Base-by-base conservation (phyloP, 371 early-diverging fungal species). In the Blakeslea trispora region DNA sequence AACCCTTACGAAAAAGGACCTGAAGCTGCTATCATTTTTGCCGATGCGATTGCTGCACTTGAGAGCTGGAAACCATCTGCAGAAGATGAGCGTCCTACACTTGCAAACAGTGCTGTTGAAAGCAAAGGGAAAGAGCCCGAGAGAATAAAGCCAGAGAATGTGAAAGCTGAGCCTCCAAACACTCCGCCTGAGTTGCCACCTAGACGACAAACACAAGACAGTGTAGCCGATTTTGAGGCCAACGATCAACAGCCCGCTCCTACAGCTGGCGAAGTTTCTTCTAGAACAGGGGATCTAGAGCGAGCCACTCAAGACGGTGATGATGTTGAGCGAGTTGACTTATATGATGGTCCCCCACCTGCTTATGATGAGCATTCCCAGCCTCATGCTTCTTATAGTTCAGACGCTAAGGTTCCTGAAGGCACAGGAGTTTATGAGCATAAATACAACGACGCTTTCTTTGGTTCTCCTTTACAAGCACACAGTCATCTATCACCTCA, bases 301-400 rank as follows among this genome's bases (percentile, higher is more conserved):
- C 63, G 60, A 1, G 32, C 45, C 5, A 44, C 52, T 15, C 70
- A 67, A 39, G 62, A 35, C 15, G 61, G 67, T 32, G 35, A 53
- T 13, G 66, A 68, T 39, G 28, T 65, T 43, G 72, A 59, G 3
- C 28, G 56, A 24, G 24, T 68, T 28, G 75, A 75, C 50, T 50
- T 75, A 1, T 75, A 72, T 49, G 76, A 73, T 50, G 66, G 63
- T 2, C 76, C 76, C 11, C 76, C 76, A 39, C 71, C 71, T 11
- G 72, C 75, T 28, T 75, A 75, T 47, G 55, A 59, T 15, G 58
- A 42, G 0, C 55, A 59, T 8, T 17, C 44, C 5, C 46, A 24
- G 11, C 37, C 13, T 37, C 7, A 37, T 37, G n/a, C 59, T 34
- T 59, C 58, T 11, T 45, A 54, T 17, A 54, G 59, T 23, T 54